Evolutionary conservation across 2,329 filamentous ascomycete species (phyloP).

Genomic region (Calonectria hawksworthii): DNA sequence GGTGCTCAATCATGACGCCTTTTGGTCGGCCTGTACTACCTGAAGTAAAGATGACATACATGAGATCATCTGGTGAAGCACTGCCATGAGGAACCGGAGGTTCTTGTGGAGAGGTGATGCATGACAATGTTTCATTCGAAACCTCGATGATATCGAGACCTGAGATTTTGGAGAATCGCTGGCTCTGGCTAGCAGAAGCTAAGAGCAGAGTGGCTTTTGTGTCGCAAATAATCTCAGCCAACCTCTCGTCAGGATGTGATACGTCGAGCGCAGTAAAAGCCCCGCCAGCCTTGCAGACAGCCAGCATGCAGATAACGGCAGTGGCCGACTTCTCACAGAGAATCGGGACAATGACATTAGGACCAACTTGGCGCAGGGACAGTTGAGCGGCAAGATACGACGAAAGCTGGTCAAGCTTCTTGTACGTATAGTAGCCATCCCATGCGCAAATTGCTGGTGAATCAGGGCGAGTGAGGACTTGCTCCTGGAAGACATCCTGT

Average conservation of each 20-base stretch:
- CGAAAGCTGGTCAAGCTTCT: neutral
- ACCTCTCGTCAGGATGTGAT: neutral
- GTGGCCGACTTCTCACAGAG: neutral
- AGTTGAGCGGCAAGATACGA: neutral
- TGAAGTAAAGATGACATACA: constrained; percentile 7
- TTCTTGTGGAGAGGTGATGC: too few relatives aligned
- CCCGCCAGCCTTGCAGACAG: neutral
- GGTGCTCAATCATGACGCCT: neutral
- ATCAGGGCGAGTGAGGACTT: too few relatives aligned
- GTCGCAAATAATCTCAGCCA: neutral
- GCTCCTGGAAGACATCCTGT: too few relatives aligned
- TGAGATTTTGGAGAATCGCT: neutral
- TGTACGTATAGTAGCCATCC: too few relatives aligned
- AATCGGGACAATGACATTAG: neutral
- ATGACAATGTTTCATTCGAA: neutral
- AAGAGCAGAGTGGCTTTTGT: neutral
- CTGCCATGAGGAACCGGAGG: neutral
- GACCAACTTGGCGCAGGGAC: neutral
- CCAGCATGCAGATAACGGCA: neutral
- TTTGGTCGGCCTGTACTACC: constrained; percentile 6
- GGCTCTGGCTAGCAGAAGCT: neutral
- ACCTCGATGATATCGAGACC: neutral
- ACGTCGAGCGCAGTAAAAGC: neutral
- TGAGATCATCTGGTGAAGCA: neutral
- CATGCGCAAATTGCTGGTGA: too few relatives aligned